Conservation (phyloP, 805 yeast species). For the Dipodascus geniculatus region DNA sequence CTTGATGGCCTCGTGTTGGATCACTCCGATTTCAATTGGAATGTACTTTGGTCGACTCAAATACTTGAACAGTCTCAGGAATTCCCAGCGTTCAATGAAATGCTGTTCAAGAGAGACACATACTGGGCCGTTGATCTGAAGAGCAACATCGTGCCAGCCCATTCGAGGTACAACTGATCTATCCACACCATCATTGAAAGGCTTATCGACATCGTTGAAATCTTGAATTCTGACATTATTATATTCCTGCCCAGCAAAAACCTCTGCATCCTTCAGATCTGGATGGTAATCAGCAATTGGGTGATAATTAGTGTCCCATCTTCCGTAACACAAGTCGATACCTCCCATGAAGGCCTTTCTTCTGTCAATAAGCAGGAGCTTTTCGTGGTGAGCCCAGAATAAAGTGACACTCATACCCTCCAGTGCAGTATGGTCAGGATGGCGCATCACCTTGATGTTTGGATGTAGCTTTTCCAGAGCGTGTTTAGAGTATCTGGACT, state of each 20-base stretch:
- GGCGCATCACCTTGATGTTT: constrained; percentile 8
- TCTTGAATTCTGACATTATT: constrained; percentile 7
- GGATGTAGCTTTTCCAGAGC: constrained; percentile 4
- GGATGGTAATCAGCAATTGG: constrained; percentile 8
- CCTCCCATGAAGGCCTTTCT: constrained; percentile 7
- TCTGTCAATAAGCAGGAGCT: constrained; percentile 6
- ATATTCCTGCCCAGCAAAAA: constrained; percentile 8
- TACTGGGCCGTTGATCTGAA: constrained; percentile 7
- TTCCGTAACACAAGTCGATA: constrained; percentile 6
- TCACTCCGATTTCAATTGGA: background rate
- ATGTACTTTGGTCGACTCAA: constrained; percentile 4
- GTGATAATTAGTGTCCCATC: constrained; percentile 9
- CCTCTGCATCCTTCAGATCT: constrained; percentile 2
- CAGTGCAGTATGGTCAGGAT: constrained; percentile 7
- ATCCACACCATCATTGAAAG: constrained; percentile 6
- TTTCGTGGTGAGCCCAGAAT: constrained; percentile 9
- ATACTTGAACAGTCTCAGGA: constrained; percentile 7
- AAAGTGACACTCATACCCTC: constrained; percentile 8
- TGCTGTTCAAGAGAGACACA: constrained; percentile 7
- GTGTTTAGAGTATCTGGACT: constrained; percentile 7
- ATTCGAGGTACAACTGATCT: constrained; percentile 6
- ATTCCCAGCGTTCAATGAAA: constrained; percentile 10
- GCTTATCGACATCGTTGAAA: constrained; percentile 5
- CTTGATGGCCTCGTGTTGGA: background rate
- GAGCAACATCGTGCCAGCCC: constrained; percentile 10